Conservation (phyloP, 2,329 filamentous ascomycete species). For the Botrytis deweyae region DNA sequence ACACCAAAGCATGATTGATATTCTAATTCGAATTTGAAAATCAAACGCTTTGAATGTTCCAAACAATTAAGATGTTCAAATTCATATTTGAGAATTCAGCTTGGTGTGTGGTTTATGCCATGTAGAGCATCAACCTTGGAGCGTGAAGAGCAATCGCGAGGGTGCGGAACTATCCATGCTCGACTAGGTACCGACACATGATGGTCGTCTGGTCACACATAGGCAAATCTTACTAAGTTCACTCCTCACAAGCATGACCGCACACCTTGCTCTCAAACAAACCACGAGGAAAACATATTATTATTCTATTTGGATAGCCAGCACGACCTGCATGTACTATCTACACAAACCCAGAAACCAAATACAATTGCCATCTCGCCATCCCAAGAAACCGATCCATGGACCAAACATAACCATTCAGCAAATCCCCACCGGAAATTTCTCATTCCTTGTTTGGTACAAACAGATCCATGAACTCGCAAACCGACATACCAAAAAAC, state of each 20-base stretch:
- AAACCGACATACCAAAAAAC: constrained; percentile 17
- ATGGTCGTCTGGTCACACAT: not conserved
- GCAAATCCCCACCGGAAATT: not conserved
- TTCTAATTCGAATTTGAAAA: too few species aligned
- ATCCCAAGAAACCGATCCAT: constrained; percentile 1
- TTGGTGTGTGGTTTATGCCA: not conserved
- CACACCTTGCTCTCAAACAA: not conserved
- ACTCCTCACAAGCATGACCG: not conserved
- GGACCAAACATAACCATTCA: not conserved
- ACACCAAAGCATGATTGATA: not conserved
- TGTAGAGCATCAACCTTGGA: not conserved
- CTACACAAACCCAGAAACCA: not conserved
- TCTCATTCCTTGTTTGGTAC: constrained; percentile 16
- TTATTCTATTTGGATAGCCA: not conserved
- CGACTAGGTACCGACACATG: not conserved
- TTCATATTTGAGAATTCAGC: not conserved
- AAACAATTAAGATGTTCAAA: not conserved
- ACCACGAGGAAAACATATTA: not conserved
- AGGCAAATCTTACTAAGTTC: not conserved
- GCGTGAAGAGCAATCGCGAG: not conserved
- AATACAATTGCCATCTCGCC: not conserved
- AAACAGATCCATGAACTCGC: constrained; percentile 22
- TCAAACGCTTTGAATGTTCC: not conserved
- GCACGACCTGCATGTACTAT: not conserved
- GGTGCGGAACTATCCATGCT: not conserved